These are phyloP conservation scores for Cafeteria roenbergensis DNA, from an alignment of 108 stramenopile species.

Conservation along the genomic window DNA sequence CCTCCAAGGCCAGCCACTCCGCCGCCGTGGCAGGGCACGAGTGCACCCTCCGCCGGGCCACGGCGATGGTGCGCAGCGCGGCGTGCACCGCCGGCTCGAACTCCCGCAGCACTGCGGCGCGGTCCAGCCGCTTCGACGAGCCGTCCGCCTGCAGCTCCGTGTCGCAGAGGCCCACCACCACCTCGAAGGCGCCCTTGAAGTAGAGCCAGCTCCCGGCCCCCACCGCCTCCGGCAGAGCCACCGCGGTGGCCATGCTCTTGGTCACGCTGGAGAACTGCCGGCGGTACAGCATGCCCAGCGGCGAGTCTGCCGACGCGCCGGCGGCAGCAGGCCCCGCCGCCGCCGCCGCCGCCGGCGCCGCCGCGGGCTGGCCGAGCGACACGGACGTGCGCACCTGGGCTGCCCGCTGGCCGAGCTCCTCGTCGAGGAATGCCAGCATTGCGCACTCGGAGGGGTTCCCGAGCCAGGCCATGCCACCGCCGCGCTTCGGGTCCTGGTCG, in stretches of 20 bases:
- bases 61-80: constrained; percentile 16
- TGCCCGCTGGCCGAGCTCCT: too few species aligned
- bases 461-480: too few species aligned
- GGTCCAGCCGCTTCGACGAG: background rate
- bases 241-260: background rate
- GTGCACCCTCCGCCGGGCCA: constrained; percentile 22
- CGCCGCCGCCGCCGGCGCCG: too few species aligned
- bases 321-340: too few species aligned
- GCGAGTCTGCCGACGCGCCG: too few species aligned
- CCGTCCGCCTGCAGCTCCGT: background rate
- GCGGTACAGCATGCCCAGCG: too few species aligned
- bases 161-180: background rate
- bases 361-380: too few species aligned
- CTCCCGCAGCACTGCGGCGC: too few species aligned
- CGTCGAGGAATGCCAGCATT: too few species aligned
- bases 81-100: background rate
- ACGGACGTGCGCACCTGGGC: too few species aligned
- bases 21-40: constrained; percentile 19
- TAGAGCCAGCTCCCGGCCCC: background rate
- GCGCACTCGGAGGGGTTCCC: too few species aligned
- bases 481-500: background rate
- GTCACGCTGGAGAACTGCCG: background rate
- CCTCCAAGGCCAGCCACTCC: constrained; percentile 29
- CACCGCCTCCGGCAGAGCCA: background rate
- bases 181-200: constrained; percentile 1